Conservation (phyloP, 371 early-diverging fungal genomes). For the Lichtheimia ramosa region DNA sequence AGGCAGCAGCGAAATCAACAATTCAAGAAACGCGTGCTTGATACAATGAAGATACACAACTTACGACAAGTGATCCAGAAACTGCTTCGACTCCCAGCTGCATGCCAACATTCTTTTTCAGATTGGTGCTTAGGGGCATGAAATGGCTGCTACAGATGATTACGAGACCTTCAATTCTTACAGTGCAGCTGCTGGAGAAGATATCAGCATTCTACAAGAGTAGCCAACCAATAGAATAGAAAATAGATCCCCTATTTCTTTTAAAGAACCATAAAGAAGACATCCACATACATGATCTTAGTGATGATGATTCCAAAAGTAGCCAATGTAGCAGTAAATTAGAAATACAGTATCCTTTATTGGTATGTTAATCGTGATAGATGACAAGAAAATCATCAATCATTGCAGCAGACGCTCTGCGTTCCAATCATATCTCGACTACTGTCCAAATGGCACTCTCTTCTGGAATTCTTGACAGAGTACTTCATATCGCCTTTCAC, state of each 20-base stretch:
- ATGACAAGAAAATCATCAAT: not conserved
- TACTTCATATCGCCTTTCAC: too few relatives aligned
- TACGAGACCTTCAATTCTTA: constrained; percentile 47
- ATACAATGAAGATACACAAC: constrained; percentile 43
- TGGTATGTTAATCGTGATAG: not conserved
- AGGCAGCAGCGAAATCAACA: constrained; percentile 14
- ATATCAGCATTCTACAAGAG: constrained; percentile 15
- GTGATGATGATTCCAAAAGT: too few relatives aligned
- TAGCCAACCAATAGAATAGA: not conserved
- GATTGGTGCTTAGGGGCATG: constrained; percentile 1
- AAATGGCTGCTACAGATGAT: constrained; percentile 35
- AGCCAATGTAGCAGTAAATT: not conserved
- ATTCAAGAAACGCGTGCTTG: constrained; percentile 51
- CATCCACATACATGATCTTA: too few relatives aligned
- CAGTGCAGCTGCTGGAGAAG: constrained; percentile 31
- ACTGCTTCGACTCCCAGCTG: constrained; percentile 33
- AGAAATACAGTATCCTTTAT: not conserved
- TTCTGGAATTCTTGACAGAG: too few relatives aligned
- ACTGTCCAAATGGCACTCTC: too few relatives aligned
- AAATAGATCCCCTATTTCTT: too few relatives aligned
- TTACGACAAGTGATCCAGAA: constrained; percentile 41
- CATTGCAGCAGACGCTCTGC: too few relatives aligned
- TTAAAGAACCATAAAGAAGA: too few relatives aligned
- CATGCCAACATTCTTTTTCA: constrained; percentile 31
- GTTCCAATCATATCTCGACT: too few relatives aligned